Percentiles rank a stretch among this genome's conserved stretches.
Conservation (phyloP, 2,329 filamentous ascomycete species). For the Fusarium citri region DNA sequence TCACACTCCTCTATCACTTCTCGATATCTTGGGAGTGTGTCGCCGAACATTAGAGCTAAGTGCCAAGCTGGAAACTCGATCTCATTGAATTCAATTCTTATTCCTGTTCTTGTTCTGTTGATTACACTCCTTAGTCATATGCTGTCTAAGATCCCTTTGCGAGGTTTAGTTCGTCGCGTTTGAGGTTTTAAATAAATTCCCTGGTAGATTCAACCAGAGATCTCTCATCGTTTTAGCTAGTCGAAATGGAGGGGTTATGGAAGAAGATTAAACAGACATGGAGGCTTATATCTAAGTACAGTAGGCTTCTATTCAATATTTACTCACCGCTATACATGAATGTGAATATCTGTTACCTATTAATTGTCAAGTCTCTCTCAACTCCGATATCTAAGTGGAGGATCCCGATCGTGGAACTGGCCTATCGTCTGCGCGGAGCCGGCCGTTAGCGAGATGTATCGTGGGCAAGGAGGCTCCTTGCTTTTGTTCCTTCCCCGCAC, state of each 20-base stretch:
- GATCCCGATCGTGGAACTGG: conserved; percentile 45
- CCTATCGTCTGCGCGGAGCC: conserved; percentile 47
- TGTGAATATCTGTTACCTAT: neutral
- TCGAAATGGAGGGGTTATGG: neutral
- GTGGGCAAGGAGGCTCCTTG: conserved; percentile 36
- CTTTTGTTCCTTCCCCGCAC: conserved; percentile 36
- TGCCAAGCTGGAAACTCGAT: neutral
- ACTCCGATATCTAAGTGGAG: conserved; percentile 44
- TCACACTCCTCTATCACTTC: neutral
- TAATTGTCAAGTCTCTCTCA: conserved; percentile 24
- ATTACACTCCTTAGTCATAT: neutral
- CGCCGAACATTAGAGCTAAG: neutral
- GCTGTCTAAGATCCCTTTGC: neutral
- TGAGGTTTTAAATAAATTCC: neutral
- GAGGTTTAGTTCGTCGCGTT: neutral
- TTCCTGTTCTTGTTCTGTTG: neutral
- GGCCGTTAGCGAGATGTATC: conserved; percentile 44
- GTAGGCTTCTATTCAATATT: neutral
- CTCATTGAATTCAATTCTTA: neutral
- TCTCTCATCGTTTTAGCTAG: neutral
- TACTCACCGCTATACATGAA: neutral
- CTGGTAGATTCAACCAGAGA: neutral
- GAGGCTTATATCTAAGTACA: neutral
- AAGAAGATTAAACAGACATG: neutral
- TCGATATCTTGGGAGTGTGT: neutral